Conservation (phyloP, 805 yeast genomes). For the Tetrapisispora arboricola region DNA sequence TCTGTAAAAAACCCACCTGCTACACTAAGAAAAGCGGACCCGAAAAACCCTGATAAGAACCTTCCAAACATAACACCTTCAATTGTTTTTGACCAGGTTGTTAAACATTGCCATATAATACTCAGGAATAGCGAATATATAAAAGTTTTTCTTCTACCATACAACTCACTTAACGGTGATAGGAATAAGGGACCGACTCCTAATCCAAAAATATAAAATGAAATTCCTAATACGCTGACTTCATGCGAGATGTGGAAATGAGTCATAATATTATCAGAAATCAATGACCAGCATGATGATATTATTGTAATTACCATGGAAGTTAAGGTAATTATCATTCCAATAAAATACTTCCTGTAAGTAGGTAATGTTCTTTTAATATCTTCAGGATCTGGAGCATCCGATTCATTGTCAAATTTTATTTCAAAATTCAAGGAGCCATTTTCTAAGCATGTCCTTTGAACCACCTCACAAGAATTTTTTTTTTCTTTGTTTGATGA, state of each 20-base stretch:
- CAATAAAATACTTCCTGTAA: slow-evolving; percentile 46
- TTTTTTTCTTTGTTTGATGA: no score
- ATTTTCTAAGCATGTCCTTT: not conserved
- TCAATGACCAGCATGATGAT: slow-evolving; percentile 60
- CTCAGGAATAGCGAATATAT: slow-evolving; percentile 52
- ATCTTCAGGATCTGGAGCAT: slow-evolving; percentile 24
- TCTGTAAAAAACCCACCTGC: slow-evolving; percentile 75
- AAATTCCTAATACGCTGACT: slow-evolving; percentile 44
- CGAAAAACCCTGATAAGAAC: slow-evolving; percentile 60
- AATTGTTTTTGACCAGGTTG: slow-evolving; percentile 48
- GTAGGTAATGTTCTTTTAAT: slow-evolving; percentile 30
- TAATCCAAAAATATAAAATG: slow-evolving; percentile 60
- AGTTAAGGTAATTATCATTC: slow-evolving; percentile 42
- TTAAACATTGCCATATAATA: slow-evolving; percentile 44
- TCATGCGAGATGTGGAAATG: slow-evolving; percentile 46
- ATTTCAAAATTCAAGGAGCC: slow-evolving; percentile 20
- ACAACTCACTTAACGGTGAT: slow-evolving; percentile 59
- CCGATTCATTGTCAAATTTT: slow-evolving; percentile 10
- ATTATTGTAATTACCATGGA: slow-evolving; percentile 57
- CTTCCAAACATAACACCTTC: slow-evolving; percentile 57
- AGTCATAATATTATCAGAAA: slow-evolving; percentile 39
- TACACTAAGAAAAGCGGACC: slow-evolving; percentile 63
- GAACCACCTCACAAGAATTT: no score
- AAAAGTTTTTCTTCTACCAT: slow-evolving; percentile 51
- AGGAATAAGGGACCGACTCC: slow-evolving; percentile 56